A percentile compares a stretch with the other conserved stretches of the same genome.
These are phyloP conservation scores for Diaporthe citri DNA, from an alignment of 2,329 filamentous ascomycete genomes.

Conservation along the genomic window DNA sequence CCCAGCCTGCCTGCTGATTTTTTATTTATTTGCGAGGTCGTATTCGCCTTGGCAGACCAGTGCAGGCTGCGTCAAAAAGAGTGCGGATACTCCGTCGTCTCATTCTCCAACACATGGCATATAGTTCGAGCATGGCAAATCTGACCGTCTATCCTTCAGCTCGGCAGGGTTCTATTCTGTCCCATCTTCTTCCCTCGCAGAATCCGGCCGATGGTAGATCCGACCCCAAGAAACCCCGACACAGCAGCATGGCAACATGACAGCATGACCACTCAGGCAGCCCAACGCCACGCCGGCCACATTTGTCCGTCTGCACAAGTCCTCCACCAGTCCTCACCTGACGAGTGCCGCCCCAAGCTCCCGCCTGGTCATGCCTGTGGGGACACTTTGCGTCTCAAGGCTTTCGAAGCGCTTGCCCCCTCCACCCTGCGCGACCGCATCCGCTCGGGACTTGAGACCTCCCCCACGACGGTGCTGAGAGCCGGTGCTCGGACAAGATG, in stretches of 20 bases:
- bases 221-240: constrained; percentile 15
- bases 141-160: neutral
- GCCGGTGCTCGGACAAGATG: constrained; percentile 1
- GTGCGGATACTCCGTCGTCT: constrained; percentile 13
- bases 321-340: neutral
- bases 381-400: neutral
- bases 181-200: constrained; percentile 1
- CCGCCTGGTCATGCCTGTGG: neutral
- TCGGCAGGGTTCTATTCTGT: neutral
- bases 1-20: neutral
- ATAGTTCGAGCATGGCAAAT: neutral
- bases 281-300: constrained; percentile 18
- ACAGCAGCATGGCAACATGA: neutral
- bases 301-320: neutral
- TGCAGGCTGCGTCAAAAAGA: constrained; percentile 14
- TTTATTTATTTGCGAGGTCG: neutral
- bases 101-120: constrained; percentile 18
- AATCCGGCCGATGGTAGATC: constrained; percentile 3
- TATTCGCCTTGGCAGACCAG: neutral
- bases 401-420: neutral
- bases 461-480: neutral
- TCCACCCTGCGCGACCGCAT: neutral
- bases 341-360: neutral
- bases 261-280: neutral
- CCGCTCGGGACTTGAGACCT: neutral